A percentile compares a stretch with the other conserved stretches of the same genome.
Conservation (phyloP, 2,329 filamentous ascomycete genomes). For the Colletotrichum truncatum region DNA sequence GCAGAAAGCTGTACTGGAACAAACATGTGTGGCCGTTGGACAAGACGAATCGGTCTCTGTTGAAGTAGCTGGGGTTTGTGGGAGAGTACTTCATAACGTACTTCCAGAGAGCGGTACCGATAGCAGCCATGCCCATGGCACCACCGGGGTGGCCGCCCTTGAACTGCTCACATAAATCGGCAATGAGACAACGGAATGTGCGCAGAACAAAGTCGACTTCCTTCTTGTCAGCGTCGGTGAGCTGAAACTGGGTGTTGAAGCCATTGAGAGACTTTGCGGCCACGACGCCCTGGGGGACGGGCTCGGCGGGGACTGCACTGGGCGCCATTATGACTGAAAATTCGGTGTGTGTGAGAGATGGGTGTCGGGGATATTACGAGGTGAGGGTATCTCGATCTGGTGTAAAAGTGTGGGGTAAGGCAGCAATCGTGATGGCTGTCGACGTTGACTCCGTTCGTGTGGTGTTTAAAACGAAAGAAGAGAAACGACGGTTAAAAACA, state of each 20-base stretch:
- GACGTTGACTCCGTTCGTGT: not conserved
- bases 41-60: constrained; percentile 70
- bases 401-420: not conserved
- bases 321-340: constrained; percentile 21
- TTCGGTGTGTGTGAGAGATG: not conserved
- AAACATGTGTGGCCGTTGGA: constrained; percentile 68
- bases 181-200: constrained; percentile 70
- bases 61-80: constrained; percentile 64
- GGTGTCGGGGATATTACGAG: not conserved
- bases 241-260: constrained; percentile 12
- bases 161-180: constrained; percentile 76
- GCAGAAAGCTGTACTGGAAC: constrained; percentile 63
- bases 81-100: constrained; percentile 70
- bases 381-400: constrained; percentile 3
- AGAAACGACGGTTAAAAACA: not conserved
- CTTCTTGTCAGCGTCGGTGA: constrained; percentile 19
- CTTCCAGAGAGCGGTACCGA: constrained; percentile 68
- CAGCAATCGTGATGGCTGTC: not conserved
- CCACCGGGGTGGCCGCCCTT: constrained; percentile 73
- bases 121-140: constrained; percentile 69
- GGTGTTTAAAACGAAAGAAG: not conserved
- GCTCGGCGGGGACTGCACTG: constrained; percentile 20
- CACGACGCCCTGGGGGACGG: constrained; percentile 16
- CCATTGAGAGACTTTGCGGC: constrained; percentile 21
- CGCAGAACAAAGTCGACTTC: constrained; percentile 54